phyloP scores from a whole-genome alignment of 805 yeast genomes.

The Ogataea haglerorum region DNA sequence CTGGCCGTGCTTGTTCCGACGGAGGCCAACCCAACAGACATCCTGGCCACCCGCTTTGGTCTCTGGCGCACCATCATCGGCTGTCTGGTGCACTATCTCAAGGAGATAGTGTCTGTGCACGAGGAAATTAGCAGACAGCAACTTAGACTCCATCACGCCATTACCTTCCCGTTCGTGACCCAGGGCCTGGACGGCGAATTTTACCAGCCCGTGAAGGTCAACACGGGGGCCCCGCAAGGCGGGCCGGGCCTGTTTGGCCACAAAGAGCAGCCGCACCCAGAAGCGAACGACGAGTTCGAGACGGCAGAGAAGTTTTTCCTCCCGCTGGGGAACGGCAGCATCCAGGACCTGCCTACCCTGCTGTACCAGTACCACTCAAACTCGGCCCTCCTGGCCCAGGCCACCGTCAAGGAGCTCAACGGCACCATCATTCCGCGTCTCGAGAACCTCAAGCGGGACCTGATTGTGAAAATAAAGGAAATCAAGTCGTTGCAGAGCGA shows the following conservation, averaged over 20 bases:
- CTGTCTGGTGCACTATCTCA: conserved; percentile 69
- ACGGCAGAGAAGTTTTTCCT: conserved; percentile 52
- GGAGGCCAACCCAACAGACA: conserved; percentile 77
- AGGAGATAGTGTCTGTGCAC: conserved; percentile 78
- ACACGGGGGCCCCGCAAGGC: conserved; percentile 10
- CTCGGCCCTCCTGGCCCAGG: conserved; percentile 55
- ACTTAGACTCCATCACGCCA: conserved; percentile 74
- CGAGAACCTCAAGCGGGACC: conserved; percentile 68
- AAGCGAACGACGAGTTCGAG: conserved; percentile 33
- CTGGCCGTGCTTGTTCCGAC: conserved; percentile 50
- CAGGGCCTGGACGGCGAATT: conserved; percentile 39
- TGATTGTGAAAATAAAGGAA: conserved; percentile 81
- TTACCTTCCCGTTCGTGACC: conserved; percentile 50
- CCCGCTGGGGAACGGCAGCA: conserved; percentile 75
- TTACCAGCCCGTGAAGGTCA: conserved; percentile 35
- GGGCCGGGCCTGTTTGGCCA: conserved; percentile 12
- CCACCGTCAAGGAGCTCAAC: conserved; percentile 57
- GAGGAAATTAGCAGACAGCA: conserved; percentile 88
- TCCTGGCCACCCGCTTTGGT: conserved; percentile 75
- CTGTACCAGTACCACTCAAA: conserved; percentile 53
- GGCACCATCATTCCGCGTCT: conserved; percentile 61
- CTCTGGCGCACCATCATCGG: conserved; percentile 83
- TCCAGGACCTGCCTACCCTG: conserved; percentile 77
- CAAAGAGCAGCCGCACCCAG: conserved; percentile 18
- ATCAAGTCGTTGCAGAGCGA: conserved; percentile 79